Base-by-base conservation (phyloP, 1,139 yeast species). In the Pichia sp. region DNA sequence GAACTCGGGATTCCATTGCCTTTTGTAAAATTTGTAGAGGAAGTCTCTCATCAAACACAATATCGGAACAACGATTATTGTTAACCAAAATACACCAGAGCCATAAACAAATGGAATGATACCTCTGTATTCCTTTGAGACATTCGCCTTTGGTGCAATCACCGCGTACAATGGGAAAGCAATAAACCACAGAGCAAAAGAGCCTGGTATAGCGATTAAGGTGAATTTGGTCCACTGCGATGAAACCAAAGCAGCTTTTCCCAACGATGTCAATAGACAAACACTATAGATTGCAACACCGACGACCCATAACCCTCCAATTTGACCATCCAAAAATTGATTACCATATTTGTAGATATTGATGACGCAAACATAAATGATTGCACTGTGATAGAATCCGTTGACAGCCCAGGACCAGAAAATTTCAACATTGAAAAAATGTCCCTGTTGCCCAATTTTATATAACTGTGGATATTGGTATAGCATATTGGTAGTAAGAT, bases 381-480 rank as follows among this genome's bases (percentile, higher is more conserved):
- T 75, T 1, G 90, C 89, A 8, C 97, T 90, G 69, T 95, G 99
- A 71, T 81, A 95, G 67, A 95, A 93, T 1, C 99, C 99, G 70
- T 95, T 95, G 51, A 84, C 74, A 52, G 93, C 87, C 99, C 99
- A 95, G 31, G 96, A 90, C 98, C 98, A 93, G 70, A 95, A 95
- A 49, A 90, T 92, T 6, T 83, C 77, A 7, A 90, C 96, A 62
- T 93, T 93, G 75, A 95, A 89, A 66, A 93, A 93, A 56, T 81
- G 84, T 40, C 95, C 87, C 60, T 81, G 77, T 70, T 93, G 98
- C 5, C 99, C 99, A 50, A 93, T 75, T 65, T 85, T 88, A 71
- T 95, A 95, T 51, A 95, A 75, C 67, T 89, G 96, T 0, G 99
- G 99, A 66, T 95, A 95, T 55, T 95, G 80, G 62, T 90, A 96